Conservation (phyloP, 1,139 yeast species). For the Casaregolazyma suthepensis region DNA sequence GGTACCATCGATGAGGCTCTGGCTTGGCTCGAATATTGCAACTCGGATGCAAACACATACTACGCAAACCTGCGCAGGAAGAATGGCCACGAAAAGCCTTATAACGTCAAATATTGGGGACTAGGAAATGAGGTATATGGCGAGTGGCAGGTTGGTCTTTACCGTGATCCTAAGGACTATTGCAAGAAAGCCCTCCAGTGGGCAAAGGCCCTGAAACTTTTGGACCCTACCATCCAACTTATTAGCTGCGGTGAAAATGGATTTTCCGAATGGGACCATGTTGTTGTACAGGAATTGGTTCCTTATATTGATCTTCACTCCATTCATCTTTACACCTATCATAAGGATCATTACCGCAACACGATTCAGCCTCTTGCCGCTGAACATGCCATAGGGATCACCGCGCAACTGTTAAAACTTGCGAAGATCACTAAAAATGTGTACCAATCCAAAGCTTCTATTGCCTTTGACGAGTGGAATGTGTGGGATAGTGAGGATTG, state of each 20-base stretch:
- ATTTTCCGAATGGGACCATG: constrained; percentile 30
- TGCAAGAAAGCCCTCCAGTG: constrained; percentile 31
- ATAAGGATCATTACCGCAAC: constrained; percentile 28
- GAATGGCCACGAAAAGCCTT: constrained; percentile 34
- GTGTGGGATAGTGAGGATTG: constrained; percentile 33
- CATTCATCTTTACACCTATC: constrained; percentile 32
- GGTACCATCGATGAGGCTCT: constrained; percentile 35
- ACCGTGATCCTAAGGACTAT: constrained; percentile 29
- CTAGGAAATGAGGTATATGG: constrained; percentile 37
- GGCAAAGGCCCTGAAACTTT: constrained; percentile 34
- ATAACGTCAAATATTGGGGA: constrained; percentile 35
- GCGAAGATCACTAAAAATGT: constrained; percentile 23
- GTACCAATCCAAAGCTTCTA: constrained; percentile 23
- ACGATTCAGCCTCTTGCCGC: constrained; percentile 33
- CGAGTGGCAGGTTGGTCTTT: constrained; percentile 36
- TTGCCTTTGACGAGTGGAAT: constrained; percentile 37
- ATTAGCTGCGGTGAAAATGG: constrained; percentile 34
- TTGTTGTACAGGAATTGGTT: constrained; percentile 27
- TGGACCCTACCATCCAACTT: constrained; percentile 29
- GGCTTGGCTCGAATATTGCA: constrained; percentile 35
- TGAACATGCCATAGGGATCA: constrained; percentile 31
- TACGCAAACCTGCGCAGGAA: constrained; percentile 30
- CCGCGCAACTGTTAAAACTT: constrained; percentile 30
- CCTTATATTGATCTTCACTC: constrained; percentile 32
- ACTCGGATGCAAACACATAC: constrained; percentile 31